Conservation (phyloP, 371 early-diverging fungal species). For the Rhizopus arrhizus region DNA sequence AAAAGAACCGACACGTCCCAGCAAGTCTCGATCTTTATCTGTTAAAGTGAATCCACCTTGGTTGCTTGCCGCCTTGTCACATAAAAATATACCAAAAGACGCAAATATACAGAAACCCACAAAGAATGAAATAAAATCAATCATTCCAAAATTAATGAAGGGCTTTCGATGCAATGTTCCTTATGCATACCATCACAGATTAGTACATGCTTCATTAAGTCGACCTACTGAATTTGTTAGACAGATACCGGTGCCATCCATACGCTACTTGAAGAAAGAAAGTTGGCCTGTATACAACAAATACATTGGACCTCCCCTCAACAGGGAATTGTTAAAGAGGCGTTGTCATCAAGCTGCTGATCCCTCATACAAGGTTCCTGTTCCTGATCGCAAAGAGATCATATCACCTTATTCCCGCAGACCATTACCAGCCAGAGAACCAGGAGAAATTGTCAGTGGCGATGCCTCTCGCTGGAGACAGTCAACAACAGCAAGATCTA, state of each 20-base stretch:
- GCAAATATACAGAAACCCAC: not conserved
- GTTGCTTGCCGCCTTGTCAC: not conserved
- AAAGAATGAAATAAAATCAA: not conserved
- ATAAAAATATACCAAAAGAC: not conserved
- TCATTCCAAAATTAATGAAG: not conserved
- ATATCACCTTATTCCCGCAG: not conserved
- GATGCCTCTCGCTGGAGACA: not conserved
- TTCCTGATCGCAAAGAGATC: not conserved
- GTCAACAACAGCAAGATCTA: not conserved
- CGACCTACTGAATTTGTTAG: slow-evolving; percentile 2
- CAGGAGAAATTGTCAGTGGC: not conserved
- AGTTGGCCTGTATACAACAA: slow-evolving; percentile 4
- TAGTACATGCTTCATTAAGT: not conserved
- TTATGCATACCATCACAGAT: not conserved
- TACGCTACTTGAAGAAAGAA: not conserved
- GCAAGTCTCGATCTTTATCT: not conserved
- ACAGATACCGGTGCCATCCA: not conserved
- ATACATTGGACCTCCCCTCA: slow-evolving; percentile 1
- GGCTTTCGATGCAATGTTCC: slow-evolving; percentile 1
- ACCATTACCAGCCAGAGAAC: not conserved
- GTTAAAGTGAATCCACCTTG: not conserved
- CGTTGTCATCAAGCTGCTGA: not conserved
- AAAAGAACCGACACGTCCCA: not conserved
- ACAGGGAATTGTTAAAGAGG: not conserved
- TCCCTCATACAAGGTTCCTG: not conserved